Conservation (phyloP, 2,329 filamentous ascomycete species). For the Phoma herbarum region DNA sequence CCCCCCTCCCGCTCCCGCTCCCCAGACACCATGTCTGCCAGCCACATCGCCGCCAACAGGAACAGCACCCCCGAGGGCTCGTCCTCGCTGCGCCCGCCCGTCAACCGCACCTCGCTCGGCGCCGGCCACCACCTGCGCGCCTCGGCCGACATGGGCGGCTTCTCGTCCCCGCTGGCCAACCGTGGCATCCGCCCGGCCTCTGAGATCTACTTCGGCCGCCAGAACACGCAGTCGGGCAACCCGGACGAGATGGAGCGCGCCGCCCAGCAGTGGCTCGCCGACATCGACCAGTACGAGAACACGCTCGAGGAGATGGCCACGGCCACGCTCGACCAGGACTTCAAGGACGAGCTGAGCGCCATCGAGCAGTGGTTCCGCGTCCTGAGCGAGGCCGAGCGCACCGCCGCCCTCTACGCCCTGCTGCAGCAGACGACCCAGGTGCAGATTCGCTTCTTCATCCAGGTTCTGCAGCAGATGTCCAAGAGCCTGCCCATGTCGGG, state of each 20-base stretch:
- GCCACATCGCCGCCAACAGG: conserved; percentile 71
- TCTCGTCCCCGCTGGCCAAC: conserved; percentile 74
- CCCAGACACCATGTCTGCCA: conserved; percentile 56
- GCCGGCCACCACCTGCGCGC: conserved; percentile 87
- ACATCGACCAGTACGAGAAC: conserved; percentile 99
- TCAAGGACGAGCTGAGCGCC: conserved; percentile 98
- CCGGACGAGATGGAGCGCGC: conserved; percentile 92
- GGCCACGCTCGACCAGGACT: conserved; percentile 97
- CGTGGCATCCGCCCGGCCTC: conserved; percentile 90
- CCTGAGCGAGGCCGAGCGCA: conserved; percentile 94
- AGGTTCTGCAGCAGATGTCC: conserved; percentile 98
- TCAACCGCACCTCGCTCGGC: conserved; percentile 77
- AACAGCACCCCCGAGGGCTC: conserved; percentile 96
- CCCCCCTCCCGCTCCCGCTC: not conserved
- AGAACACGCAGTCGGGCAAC: conserved; percentile 71
- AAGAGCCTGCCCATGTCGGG: conserved; percentile 98
- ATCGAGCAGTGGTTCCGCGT: conserved; percentile 99
- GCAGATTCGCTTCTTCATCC: conserved; percentile 98
- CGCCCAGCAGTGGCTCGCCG: conserved; percentile 97
- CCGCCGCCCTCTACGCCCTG: conserved; percentile 91
- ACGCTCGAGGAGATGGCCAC: conserved; percentile 99
- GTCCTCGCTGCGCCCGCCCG: conserved; percentile 82
- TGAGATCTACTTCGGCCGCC: conserved; percentile 86
- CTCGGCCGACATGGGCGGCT: conserved; percentile 93
- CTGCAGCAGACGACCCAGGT: conserved; percentile 99